Conservation (phyloP, 257 asterid genomes). For the Nicotiana obtusifolia region DNA sequence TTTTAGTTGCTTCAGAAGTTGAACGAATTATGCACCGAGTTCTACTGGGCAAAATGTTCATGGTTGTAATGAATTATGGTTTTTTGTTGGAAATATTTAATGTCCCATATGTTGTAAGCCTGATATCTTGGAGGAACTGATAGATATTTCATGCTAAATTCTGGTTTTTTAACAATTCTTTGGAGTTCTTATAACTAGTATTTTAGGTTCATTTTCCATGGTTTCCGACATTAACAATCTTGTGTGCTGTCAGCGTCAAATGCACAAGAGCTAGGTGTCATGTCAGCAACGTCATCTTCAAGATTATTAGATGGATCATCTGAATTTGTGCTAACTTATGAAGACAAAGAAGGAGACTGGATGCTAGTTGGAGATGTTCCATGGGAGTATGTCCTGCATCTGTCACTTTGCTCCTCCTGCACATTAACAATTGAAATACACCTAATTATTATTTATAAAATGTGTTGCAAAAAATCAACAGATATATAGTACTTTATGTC, state of each 20-base stretch:
- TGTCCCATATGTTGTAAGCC: not conserved
- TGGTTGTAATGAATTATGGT: not conserved
- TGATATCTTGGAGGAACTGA: not conserved
- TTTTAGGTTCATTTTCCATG: not conserved
- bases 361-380: conserved; percentile 96
- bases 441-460: not conserved
- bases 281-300: conserved; percentile 27
- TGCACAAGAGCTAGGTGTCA: conserved; percentile 35
- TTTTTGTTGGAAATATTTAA: not conserved
- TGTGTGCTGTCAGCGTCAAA: conserved; percentile 33
- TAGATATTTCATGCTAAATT: not conserved
- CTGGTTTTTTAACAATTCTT: not conserved
- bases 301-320: conserved; percentile 60
- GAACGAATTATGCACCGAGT: not conserved
- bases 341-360: conserved; percentile 92
- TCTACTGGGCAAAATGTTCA: not conserved
- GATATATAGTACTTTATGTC: not conserved
- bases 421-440: not conserved
- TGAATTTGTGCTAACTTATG: conserved; percentile 76
- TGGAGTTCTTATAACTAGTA: conserved; percentile 4
- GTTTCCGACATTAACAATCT: not conserved
- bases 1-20: not conserved
- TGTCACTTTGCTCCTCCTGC: not conserved
- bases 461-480: not conserved
- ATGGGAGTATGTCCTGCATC: conserved; percentile 60